These are phyloP conservation scores for Paecilomyces variotii DNA, from an alignment of 2,329 filamentous ascomycete species.

Conservation along the genomic window DNA sequence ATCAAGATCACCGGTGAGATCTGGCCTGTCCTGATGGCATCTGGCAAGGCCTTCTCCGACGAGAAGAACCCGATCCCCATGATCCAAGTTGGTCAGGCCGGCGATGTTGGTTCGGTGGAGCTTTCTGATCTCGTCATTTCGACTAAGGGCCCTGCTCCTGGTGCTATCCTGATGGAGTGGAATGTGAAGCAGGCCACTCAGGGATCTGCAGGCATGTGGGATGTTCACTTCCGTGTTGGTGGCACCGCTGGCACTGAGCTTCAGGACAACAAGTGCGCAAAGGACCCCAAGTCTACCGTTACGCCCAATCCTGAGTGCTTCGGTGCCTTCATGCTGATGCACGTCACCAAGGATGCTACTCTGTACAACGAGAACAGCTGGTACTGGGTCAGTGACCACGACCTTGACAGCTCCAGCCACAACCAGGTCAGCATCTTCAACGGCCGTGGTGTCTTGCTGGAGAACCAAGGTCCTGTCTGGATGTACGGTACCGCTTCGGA, in stretches of 20 bases:
- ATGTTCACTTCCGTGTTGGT: slow-evolving; percentile 90
- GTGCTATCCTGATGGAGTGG: slow-evolving; percentile 87
- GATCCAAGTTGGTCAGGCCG: slow-evolving; percentile 71
- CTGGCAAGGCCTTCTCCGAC: slow-evolving; percentile 65
- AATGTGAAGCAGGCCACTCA: slow-evolving; percentile 61
- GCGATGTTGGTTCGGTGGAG: slow-evolving; percentile 72
- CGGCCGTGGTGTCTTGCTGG: slow-evolving; percentile 73
- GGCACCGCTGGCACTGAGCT: slow-evolving; percentile 77
- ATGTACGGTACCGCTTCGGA: slow-evolving; percentile 65
- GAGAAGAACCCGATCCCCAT: slow-evolving; percentile 70
- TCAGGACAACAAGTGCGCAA: slow-evolving; percentile 69
- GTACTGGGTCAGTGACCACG: slow-evolving; percentile 88
- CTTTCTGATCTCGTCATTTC: slow-evolving; percentile 82
- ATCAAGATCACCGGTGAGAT: slow-evolving; percentile 86
- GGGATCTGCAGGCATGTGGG: slow-evolving; percentile 78
- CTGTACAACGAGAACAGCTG: slow-evolving; percentile 83
- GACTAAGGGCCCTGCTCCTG: slow-evolving; percentile 73
- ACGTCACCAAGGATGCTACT: slow-evolving; percentile 48
- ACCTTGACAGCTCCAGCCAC: slow-evolving; percentile 66
- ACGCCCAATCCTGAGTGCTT: slow-evolving; percentile 59
- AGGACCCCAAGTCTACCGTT: slow-evolving; percentile 60
- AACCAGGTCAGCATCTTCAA: slow-evolving; percentile 70
- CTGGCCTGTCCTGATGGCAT: slow-evolving; percentile 83
- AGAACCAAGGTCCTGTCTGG: slow-evolving; percentile 74
- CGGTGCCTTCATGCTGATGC: slow-evolving; percentile 60